These are phyloP conservation scores for Piper longum DNA, from an alignment of 164 flowering plant genomes.

Conservation along the genomic window DNA sequence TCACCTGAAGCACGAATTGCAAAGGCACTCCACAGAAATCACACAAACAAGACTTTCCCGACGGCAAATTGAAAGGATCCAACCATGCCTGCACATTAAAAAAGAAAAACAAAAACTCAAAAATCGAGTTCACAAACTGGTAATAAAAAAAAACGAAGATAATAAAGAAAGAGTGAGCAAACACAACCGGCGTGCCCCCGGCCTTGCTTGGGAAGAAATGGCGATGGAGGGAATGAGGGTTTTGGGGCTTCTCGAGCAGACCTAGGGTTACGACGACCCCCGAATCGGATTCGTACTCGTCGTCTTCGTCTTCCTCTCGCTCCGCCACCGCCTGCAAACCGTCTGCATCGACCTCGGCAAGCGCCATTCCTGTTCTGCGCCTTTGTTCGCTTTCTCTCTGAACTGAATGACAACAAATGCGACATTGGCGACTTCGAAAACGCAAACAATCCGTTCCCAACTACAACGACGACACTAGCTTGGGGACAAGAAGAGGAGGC, in stretches of 20 bases:
- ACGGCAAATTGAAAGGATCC: constrained; percentile 70
- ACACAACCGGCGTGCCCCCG: constrained; percentile 68
- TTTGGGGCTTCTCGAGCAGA: constrained; percentile 53
- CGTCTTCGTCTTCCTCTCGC: constrained; percentile 24
- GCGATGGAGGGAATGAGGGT: constrained; percentile 39
- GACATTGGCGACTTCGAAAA: too few relatives aligned
- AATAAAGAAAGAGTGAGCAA: not conserved
- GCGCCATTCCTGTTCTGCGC: too few relatives aligned
- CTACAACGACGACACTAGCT: too few relatives aligned
- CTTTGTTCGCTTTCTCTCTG: too few relatives aligned
- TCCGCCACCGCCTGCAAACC: constrained; percentile 14
- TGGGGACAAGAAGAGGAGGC: too few relatives aligned
- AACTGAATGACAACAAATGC: too few relatives aligned
- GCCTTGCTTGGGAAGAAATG: constrained; percentile 81
- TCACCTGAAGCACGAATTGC: constrained; percentile 83
- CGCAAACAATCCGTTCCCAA: too few relatives aligned
- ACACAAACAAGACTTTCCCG: constrained; percentile 41
- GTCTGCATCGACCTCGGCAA: not conserved
- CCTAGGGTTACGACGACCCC: constrained; percentile 44
- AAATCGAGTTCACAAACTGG: not conserved
- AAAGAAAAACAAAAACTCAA: not conserved
- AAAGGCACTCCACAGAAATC: constrained; percentile 69
- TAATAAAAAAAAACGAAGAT: not conserved
- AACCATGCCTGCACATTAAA: constrained; percentile 59
- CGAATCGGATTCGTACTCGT: constrained; percentile 11